Evolutionary conservation across 2,329 filamentous ascomycete genomes (phyloP), one percentile per base, ranked within the genome.

Genomic region (Hirsutella minnesotensis): DNA sequence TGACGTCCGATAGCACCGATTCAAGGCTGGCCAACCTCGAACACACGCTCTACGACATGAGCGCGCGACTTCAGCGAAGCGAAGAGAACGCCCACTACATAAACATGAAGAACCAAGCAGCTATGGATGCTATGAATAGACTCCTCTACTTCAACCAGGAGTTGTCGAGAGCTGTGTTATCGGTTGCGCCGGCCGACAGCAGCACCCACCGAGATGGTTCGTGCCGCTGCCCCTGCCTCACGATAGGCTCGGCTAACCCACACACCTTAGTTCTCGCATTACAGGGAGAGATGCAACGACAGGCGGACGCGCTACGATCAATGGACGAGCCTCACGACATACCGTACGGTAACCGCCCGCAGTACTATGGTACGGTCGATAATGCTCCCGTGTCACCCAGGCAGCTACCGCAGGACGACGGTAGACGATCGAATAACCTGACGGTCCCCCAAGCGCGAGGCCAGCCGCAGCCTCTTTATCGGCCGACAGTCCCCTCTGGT

Each of bases 331-430:
- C 79, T 30, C 79, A 81, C 45, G 88, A 94, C 45, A 70, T 70
- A 46, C 74, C 79, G 15, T 80, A 81, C 46, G 84, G 75, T 27
- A 76, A 73, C 47, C 77, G 80, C 46, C 79, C 78, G 48, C 72
- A 76, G 39, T 85, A 80, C 60, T 81, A 86, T 51, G 66, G 75
- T 36, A 75, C 71, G 51, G 65, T 85, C 20, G 85, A 89, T 48
- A 81, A 85, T 47, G 76, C 82, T 1, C 88, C 89, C 10, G 75
- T 95, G 33, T 96, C 90, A 34, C 90, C 90, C 18, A 80, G 88
- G 48, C 89, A 95, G 63, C 67, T 89, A 50, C 79, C 88, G 9
- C 84, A 89, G 55, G 89, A 95, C 55, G 90, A 95, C 46, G 77
- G 79, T 43, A 81, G 88, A 49, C 81, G 88, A 46, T 75, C 85